Evolutionary conservation across 371 early-diverging fungal species (phyloP), one percentile per base, ranked within the genome.

Genomic region (Lichtheimia ornata): DNA sequence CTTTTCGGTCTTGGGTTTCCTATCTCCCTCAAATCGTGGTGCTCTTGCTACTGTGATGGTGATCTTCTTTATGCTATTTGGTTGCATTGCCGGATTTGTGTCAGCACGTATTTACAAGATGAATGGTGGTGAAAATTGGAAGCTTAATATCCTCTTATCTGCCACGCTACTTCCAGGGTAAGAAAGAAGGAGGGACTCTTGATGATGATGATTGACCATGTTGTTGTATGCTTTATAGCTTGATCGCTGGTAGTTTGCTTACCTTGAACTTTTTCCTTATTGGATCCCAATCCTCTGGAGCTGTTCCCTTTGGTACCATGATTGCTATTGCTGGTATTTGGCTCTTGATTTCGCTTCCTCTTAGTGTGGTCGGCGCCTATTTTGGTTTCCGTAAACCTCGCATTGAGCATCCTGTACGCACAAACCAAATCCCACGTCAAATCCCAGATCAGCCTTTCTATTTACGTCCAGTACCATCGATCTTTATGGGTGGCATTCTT

Each of bases 21-120:
- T 97, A 47, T 94, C 95, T 14, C 97, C 97, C 1, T 93, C 95
- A 1, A 90, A 87, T 73, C 93, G 97, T 50, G 97, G 97, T 25
- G 91, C 95, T 12, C 81, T 97, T 22, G 84, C 87, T 0, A 96
- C 95, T 2, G 89, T 93, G 47, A 89, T 90, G 81, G 84, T 97
- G 44, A 79, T 93, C 49, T 88, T 94, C 63, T 96, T 91, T 70
- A 89, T 96, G 75, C 62, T 88, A 56, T 95, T 90, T 73, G 92
- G 89, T 3, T 79, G 84, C 28, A 84, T 91, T 14, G 85, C 94
- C 4, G 97, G 97, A 42, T 96, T 87, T 61, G 76, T 89, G 14
- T 91, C 95, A 4, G 89, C 96, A 4, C 84, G 94, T 52, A 54
- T 91, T 52, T 97, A 95, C 83, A 95, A 96, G 76, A 91, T 95